Base-by-base conservation (phyloP, 2,329 filamentous ascomycete genomes). In the Hypoxylon sp. region DNA sequence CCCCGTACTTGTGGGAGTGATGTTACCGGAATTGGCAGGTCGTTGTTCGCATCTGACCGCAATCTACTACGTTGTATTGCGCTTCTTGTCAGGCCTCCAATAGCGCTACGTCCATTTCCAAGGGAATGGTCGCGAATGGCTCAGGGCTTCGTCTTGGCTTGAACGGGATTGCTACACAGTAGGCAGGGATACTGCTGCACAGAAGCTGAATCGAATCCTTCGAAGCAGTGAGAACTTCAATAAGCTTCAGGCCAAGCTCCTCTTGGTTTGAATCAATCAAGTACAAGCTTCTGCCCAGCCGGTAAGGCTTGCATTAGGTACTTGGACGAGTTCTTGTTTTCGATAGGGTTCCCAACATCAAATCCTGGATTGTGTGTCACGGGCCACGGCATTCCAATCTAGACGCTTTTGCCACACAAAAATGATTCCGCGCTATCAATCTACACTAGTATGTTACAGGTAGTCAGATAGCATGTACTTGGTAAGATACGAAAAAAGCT, bases 211-310 rank as follows among this genome's bases (percentile, higher is more conserved):
- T 59, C 23, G 67, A 68, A 70, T 23, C 11, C 27, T 34, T 58
- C 51, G 67, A 64, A 60, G 53, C 41, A 27, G 32, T 23, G 9
- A 34, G 29, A 39, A 51, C 41, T 55, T 58, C 29, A 45, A 30
- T 55, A 62, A 66, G 51, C 58, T 57, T 59, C 30, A 41, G 39
- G 48, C 60, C 55, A 58, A 64, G 60, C 52, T 57, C 48, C 50
- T 48, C 34, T 37, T 43, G 21, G 21, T 25, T 45, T 45, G 30
- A 30, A 29, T 39, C 25, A 52, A 52, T 54, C 59, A 69, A n/a
- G n/a, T n/a, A n/a, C n/a, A n/a, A 69, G 66, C 63, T 69, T 69
- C 41, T 68, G 66, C 66, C 67, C 48, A 67, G 67, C 41, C 59
- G 67, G 52, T 25, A 59, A 57, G 54, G 21, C 61, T 55, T 53